Conservation (phyloP, 805 yeast species). For the Starmerella scarabaei region DNA sequence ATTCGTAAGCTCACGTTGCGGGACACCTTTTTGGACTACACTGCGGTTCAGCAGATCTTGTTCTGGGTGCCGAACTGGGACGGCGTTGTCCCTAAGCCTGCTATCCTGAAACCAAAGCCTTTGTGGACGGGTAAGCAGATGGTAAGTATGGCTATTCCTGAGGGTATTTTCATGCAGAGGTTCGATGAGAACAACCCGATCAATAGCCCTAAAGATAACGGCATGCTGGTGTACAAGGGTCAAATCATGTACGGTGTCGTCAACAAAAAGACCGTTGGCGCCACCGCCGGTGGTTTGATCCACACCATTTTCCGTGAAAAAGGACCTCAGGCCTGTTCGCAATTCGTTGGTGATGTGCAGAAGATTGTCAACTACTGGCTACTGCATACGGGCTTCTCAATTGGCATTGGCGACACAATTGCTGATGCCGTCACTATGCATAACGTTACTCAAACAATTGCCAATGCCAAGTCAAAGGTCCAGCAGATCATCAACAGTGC, state of each 20-base stretch:
- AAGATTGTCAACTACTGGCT: constrained; percentile 95
- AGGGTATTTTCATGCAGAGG: constrained; percentile 88
- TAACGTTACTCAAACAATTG: constrained; percentile 82
- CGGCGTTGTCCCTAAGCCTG: constrained; percentile 94
- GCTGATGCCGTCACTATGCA: constrained; percentile 96
- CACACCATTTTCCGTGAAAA: constrained; percentile 97
- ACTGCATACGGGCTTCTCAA: constrained; percentile 91
- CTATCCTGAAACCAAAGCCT: constrained; percentile 46
- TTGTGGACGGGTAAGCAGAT: constrained; percentile 96
- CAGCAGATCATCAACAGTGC: constrained; percentile 89
- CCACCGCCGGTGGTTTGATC: constrained; percentile 94
- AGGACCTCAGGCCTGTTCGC: constrained; percentile 83
- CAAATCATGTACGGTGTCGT: constrained; percentile 96
- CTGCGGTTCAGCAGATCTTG: constrained; percentile 89
- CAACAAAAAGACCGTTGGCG: constrained; percentile 95
- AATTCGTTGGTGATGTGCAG: constrained; percentile 81
- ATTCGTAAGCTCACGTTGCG: constrained; percentile 87
- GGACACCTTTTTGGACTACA: constrained; percentile 77
- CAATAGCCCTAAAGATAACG: constrained; percentile 79
- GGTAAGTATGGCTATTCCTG: constrained; percentile 83
- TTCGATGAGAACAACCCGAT: constrained; percentile 80
- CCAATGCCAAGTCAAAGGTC: constrained; percentile 85
- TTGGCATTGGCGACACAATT: constrained; percentile 99
- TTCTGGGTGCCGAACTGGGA: constrained; percentile 99
- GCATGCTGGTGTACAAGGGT: constrained; percentile 92